Percentiles rank a stretch among this genome's conserved stretches.
Conservation (phyloP, 2,329 filamentous ascomycete species). For the Cercospora sp. region DNA sequence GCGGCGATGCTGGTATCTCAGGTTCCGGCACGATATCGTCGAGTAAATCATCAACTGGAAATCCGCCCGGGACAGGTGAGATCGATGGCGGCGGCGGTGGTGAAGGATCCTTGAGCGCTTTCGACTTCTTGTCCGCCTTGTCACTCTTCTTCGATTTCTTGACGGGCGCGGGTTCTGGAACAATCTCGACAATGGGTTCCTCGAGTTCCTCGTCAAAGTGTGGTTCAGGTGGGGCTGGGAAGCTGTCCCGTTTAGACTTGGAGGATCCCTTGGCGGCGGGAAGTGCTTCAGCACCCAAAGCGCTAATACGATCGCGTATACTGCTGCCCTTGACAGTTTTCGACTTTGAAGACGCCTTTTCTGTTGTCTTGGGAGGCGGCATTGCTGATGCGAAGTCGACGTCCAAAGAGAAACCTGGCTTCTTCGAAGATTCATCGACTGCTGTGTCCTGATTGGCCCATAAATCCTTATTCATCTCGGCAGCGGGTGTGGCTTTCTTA, state of each 20-base stretch:
- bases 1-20: constrained; percentile 26
- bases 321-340: constrained; percentile 48
- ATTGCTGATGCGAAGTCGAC: constrained; percentile 41
- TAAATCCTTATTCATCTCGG: constrained; percentile 39
- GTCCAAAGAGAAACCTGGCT: constrained; percentile 47
- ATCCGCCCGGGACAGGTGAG: constrained; percentile 49
- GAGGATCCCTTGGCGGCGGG: constrained; percentile 42
- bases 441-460: constrained; percentile 47
- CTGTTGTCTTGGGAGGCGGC: constrained; percentile 47
- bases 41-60: constrained; percentile 48
- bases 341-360: constrained; percentile 44
- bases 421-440: constrained; percentile 43
- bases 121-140: constrained; percentile 28
- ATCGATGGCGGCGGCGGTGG: constrained; percentile 27
- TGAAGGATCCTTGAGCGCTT: constrained; percentile 28
- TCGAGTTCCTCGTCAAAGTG: constrained; percentile 26
- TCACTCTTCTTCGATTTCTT: constrained; percentile 33
- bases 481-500: constrained; percentile 43
- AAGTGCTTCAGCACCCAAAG: constrained; percentile 42
- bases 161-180: constrained; percentile 36
- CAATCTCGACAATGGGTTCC: constrained; percentile 27
- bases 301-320: constrained; percentile 57
- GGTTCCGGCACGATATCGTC: constrained; percentile 30
- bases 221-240: constrained; percentile 37
- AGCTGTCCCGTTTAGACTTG: constrained; percentile 29